A percentile compares a stretch with the other conserved stretches of the same genome.
These are phyloP conservation scores for Tubosaeta sp. DNA, from an alignment of 768 basidiomycete species.

Conservation along the genomic window DNA sequence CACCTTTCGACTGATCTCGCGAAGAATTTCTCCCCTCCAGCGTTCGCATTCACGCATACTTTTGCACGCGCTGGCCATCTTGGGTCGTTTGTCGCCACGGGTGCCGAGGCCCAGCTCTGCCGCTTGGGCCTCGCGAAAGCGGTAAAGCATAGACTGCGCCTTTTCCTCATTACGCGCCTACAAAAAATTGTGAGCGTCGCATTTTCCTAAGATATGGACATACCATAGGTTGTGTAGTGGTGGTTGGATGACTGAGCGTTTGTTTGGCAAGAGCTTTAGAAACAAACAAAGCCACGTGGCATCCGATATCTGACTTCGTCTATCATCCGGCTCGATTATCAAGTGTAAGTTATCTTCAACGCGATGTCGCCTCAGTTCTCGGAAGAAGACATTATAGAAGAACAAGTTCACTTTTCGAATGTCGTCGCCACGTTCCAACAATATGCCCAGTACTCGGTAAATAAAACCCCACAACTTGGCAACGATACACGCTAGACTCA, in stretches of 20 bases:
- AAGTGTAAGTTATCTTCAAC: neutral
- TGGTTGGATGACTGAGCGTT: neutral
- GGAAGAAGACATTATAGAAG: slow-evolving; percentile 43
- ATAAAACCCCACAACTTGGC: neutral
- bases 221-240: slow-evolving; percentile 15
- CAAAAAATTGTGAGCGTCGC: neutral
- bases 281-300: slow-evolving; percentile 24
- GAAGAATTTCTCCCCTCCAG: slow-evolving; percentile 92
- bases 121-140: slow-evolving; percentile 95
- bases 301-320: neutral
- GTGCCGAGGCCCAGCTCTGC: slow-evolving; percentile 91
- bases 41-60: slow-evolving; percentile 90
- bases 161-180: slow-evolving; percentile 99
- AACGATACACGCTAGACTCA: neutral
- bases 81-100: slow-evolving; percentile 78
- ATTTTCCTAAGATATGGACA: neutral
- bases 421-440: slow-evolving; percentile 72
- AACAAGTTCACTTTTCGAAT: slow-evolving; percentile 68
- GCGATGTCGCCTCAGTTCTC: slow-evolving; percentile 27
- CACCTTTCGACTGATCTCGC: slow-evolving; percentile 94
- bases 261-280: slow-evolving; percentile 27
- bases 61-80: slow-evolving; percentile 90
- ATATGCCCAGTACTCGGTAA: slow-evolving; percentile 66
- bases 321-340: neutral
- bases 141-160: slow-evolving; percentile 91